Evolutionary conservation across 805 yeast genomes (phyloP), one percentile per base, ranked within the genome.

Genomic region (Yarrowia sp.): DNA sequence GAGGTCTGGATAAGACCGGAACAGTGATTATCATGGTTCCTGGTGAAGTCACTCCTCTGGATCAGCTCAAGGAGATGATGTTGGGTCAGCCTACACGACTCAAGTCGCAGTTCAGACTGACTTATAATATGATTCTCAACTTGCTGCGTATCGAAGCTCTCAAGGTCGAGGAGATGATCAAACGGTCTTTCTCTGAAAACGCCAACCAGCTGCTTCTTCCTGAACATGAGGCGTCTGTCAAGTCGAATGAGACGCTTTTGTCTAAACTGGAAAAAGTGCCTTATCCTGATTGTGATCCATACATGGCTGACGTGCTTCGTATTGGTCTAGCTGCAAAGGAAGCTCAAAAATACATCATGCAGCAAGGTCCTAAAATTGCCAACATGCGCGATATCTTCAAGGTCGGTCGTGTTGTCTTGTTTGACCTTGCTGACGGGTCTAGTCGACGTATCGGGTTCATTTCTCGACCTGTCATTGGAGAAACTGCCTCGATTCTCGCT

Each of bases 131-230:
- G 98, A 93, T 92, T 69, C 81, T 95, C 73, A 95, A 93, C 72
- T 77, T 95, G 67, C 79, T 95, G 69, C 83, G 99, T 74, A 92
- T 95, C 66, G 99, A 95, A 74, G 98, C 98, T 0, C 79, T 95
- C 67, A 84, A 88, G 70, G 98, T 95, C 14, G 99, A 95, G 74
- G 99, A 95, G 74, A 95, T 95, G 96, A 93, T 95, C 71, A 93
- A 92, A 73, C 90, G 93, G 68, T 92, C 98, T 0, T 95, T 95
- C 75, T 85, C 96, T 76, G 99, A 95, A 73, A 92, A 95, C 72
- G 81, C 92, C 0, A 82, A 92, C 0, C 98, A 93, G 73, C 84
- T 91, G 0, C 77, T 92, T 69, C 77, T 91, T 60, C 98, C 98
- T 0, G 96, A 92, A 68, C 95, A 90, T 72, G 88, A 92, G 74